Evolutionary conservation across 2,329 filamentous ascomycete species (phyloP), one percentile per base, ranked within the genome.

Genomic region (Monosporascus sp.): DNA sequence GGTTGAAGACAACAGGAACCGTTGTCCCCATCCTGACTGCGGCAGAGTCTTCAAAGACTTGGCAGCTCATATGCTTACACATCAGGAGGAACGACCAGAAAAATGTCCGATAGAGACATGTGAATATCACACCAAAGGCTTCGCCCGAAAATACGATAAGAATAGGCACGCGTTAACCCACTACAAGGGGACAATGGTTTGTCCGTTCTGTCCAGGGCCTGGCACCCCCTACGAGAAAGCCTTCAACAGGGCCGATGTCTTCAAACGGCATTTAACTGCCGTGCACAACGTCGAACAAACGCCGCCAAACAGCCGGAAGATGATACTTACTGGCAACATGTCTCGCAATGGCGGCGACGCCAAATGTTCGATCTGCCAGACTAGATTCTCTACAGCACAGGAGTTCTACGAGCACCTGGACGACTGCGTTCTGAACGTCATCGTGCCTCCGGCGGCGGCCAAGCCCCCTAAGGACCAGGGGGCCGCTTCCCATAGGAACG

Each of bases 141-240:
- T 97, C 67, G 91, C 92, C 11, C 82, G 92, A 63, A 96, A 96
- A 73, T 97, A 97, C 69, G 92, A 97, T 77, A 96, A 96, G 80
- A 96, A 96, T 74, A 79, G 92, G 45, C 92, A 97, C 70, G 96
- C 91, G 5, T 73, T 96, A 58, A 97, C 92, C 5, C 92, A 97
- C 70, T 97, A 96, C 81, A 96, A 96, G 74, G 92, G 92, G 41
- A 96, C 89, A 48, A 96, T 96, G 92, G 90, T 96, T 24, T 97
- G 92, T 68, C 91, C 91, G 31, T 97, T 96, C 75, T 96, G 92
- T 65, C 90, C 91, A 1, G 90, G 91, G 37, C 91, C 89, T 27
- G 92, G 92, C 4, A 93, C 91, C 5, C 83, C 91, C 7, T 88
- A 88, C 1, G 92, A 96, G 73, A 97, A 96, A 81, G 93, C 89